These are phyloP conservation scores for Coccinonectria pachysandricola DNA, from an alignment of 2,329 filamentous ascomycete genomes.

Conservation along the genomic window DNA sequence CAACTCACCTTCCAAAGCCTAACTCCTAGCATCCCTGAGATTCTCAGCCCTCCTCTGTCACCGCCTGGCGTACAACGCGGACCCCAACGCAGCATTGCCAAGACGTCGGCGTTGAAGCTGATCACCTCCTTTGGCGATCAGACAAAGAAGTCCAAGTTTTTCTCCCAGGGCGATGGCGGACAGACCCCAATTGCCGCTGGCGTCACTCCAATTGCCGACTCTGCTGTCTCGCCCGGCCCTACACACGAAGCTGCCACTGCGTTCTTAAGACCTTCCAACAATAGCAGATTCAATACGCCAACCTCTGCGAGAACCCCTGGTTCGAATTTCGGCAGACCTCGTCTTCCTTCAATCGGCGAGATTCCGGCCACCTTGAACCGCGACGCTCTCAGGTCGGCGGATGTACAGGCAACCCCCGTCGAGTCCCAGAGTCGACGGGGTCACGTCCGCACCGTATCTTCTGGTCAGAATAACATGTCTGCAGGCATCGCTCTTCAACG, in stretches of 20 bases:
- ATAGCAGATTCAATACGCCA: conserved; percentile 59
- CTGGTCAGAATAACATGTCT: conserved; percentile 32
- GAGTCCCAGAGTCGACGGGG: conserved; percentile 18
- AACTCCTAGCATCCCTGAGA: conserved; percentile 45
- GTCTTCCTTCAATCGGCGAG: conserved; percentile 72
- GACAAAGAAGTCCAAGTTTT: conserved; percentile 53
- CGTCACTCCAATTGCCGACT: conserved; percentile 81
- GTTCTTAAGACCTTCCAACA: conserved; percentile 55
- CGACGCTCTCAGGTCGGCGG: conserved; percentile 17
- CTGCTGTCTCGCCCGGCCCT: conserved; percentile 51
- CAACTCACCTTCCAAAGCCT: conserved; percentile 47
- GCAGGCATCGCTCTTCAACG: conserved; percentile 44
- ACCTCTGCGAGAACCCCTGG: conserved; percentile 52
- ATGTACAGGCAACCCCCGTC: conserved; percentile 10
- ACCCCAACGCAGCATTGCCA: conserved; percentile 55
- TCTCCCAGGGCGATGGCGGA: conserved; percentile 43
- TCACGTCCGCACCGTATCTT: conserved; percentile 27
- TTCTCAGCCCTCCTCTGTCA: conserved; percentile 63
- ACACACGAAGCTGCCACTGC: conserved; percentile 52
- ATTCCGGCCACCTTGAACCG: conserved; percentile 24
- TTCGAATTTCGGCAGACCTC: conserved; percentile 48
- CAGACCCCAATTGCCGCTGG: conserved; percentile 70
- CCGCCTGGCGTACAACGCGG: conserved; percentile 54
- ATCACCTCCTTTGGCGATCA: conserved; percentile 77
- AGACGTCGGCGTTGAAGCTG: conserved; percentile 76